Evolutionary conservation across 2,329 filamentous ascomycete species (phyloP), one percentile per base, ranked within the genome.

Genomic region (Aureobasidium namibiae): DNA sequence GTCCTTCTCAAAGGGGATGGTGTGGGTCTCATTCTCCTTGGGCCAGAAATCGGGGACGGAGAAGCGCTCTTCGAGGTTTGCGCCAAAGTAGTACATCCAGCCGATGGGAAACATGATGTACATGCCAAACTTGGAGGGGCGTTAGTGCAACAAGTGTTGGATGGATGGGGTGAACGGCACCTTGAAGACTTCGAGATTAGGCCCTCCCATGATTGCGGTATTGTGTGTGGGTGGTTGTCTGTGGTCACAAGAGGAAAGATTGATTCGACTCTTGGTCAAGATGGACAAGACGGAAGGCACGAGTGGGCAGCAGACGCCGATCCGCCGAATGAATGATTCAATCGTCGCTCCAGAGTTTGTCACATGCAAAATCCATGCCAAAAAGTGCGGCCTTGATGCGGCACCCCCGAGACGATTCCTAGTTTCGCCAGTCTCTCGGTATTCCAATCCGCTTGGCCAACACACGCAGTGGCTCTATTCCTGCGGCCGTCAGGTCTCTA

Each of bases 1-100:
- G 59, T 94, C 89, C 63, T 80, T 79, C 66, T 94, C 89, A 61
- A 83, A 83, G 1, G 90, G 90, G 46, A 94, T 82, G 68, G 81
- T 83, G 75, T 94, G 87, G 61, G 87, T 87, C 70, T 92, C 81
- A 63, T 88, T 86, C 4, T 85, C 80, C 68, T 86, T 90, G 29
- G 94, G 94, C 94, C 94, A 99, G 80, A 99, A 99, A 60, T 88
- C 89, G 23, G 88, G 86, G 1, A 97, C 90, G 49, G 82, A 78
- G 79, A 99, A 99, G 64, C 90, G 87, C 65, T 87, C 82, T 75
- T 99, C 94, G 71, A 99, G 89, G 75, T 99, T 99, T 60, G 92
- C 96, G 72, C 94, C 94, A 75, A 97, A 99, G 80, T 99, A 99
- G 81, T 95, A 97, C 94, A 99, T 99, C 80, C 94, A 92, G 67